These are phyloP conservation scores for Aureobasidium sp. DNA, from an alignment of 2,329 filamentous ascomycete genomes.

Conservation along the genomic window DNA sequence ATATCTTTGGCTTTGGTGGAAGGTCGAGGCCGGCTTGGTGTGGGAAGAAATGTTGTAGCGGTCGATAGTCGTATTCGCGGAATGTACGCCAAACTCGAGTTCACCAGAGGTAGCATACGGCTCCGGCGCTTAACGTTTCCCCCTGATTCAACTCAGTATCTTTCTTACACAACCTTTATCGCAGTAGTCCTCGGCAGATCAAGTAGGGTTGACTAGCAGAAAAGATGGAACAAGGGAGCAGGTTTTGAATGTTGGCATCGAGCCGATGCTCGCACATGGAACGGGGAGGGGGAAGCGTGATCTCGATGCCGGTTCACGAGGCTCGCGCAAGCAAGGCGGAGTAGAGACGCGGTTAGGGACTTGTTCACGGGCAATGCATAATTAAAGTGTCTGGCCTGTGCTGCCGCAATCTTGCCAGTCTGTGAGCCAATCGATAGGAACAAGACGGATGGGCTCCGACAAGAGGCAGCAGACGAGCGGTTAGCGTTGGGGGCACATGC, in stretches of 20 bases:
- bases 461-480: neutral
- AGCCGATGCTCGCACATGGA: neutral
- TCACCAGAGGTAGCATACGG: slow-evolving; percentile 11
- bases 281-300: neutral
- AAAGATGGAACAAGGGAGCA: slow-evolving; percentile 8
- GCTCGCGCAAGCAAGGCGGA: slow-evolving; percentile 15
- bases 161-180: neutral
- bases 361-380: slow-evolving; percentile 13
- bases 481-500: slow-evolving; percentile 13
- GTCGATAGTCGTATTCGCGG: slow-evolving; percentile 16
- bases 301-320: slow-evolving; percentile 14
- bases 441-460: slow-evolving; percentile 1
- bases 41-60: slow-evolving; percentile 16
- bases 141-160: slow-evolving; percentile 6
- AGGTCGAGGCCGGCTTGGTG: slow-evolving; percentile 5
- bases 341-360: slow-evolving; percentile 1
- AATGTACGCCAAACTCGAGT: slow-evolving; percentile 17
- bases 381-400: slow-evolving; percentile 13
- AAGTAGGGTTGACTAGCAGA: neutral
- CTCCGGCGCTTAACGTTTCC: slow-evolving; percentile 1
- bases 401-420: slow-evolving; percentile 5
- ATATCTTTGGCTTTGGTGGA: slow-evolving; percentile 6
- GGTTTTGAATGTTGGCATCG: slow-evolving; percentile 9
- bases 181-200: neutral
- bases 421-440: slow-evolving; percentile 15